Evolutionary conservation across 1,284 basidiomycete species (phyloP).

Genomic region (Crucibulum cyathiforme): DNA sequence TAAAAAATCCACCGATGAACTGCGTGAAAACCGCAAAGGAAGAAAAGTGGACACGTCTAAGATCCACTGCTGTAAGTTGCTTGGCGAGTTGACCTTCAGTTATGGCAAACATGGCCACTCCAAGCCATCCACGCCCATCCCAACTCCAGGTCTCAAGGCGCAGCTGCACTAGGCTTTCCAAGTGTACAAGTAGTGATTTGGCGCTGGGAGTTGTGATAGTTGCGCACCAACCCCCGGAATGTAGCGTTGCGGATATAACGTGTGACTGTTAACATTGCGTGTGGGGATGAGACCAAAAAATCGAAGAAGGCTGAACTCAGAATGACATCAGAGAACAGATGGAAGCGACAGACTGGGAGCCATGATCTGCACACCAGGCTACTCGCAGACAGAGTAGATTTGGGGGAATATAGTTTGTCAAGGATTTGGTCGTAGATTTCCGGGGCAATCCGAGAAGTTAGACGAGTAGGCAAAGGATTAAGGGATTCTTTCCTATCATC

Average conservation of each 20-base stretch:
- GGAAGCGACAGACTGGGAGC: constrained; percentile 29
- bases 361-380: constrained; percentile 34
- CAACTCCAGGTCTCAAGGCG: constrained; percentile 30
- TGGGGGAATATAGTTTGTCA: constrained; percentile 18
- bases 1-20: constrained; percentile 23
- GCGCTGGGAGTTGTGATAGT: constrained; percentile 4
- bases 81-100: constrained; percentile 17
- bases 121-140: constrained; percentile 3
- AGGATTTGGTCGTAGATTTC: constrained; percentile 30
- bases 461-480: constrained; percentile 12
- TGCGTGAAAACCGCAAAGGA: constrained; percentile 27
- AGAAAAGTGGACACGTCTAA: constrained; percentile 32
- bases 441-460: constrained; percentile 26
- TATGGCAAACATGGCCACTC: not conserved
- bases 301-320: constrained; percentile 24
- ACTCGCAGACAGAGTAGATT: constrained; percentile 20
- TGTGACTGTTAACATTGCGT: constrained; percentile 24
- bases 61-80: constrained; percentile 25
- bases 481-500: not conserved
- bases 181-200: not conserved
- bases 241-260: constrained; percentile 32
- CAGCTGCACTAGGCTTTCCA: constrained; percentile 27
- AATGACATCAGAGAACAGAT: constrained; percentile 31
- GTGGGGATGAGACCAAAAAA: constrained; percentile 27
- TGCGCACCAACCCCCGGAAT: constrained; percentile 29